Evolutionary conservation across 148 eudicot species (phyloP).

Genomic region (Vaccinium darrowii): DNA sequence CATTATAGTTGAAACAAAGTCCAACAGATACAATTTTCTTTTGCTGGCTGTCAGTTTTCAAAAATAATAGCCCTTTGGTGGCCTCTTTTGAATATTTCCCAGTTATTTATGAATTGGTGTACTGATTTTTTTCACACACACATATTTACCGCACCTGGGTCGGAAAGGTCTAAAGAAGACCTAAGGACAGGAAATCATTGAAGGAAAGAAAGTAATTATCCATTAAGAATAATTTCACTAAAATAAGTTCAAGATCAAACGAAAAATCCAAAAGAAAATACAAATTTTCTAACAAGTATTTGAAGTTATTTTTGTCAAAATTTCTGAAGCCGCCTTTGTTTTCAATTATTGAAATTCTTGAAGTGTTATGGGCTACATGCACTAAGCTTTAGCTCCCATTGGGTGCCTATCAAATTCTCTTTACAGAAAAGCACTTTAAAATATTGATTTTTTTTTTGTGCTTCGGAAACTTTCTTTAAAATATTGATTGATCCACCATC

Average conservation of each 20-base stretch:
- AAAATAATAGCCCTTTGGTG: too few species aligned
- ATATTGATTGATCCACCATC: neutral
- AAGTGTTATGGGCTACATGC: neutral
- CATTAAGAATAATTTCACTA: too few species aligned
- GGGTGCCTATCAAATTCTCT: neutral
- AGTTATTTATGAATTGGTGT: too few species aligned
- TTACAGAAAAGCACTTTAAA: neutral
- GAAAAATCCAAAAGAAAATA: neutral
- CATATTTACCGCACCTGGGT: too few species aligned
- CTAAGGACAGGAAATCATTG: too few species aligned
- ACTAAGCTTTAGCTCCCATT: conserved; percentile 4
- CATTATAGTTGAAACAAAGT: too few species aligned
- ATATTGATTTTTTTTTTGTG: neutral
- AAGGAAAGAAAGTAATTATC: too few species aligned
- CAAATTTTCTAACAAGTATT: neutral
- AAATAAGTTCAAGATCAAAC: neutral
- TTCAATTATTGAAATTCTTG: neutral
- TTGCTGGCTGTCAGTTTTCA: too few species aligned
- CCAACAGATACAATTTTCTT: too few species aligned
- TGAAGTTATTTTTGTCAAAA: neutral
- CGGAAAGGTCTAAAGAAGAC: too few species aligned
- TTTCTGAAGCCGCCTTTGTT: neutral
- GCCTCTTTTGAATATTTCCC: too few species aligned
- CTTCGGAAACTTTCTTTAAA: neutral
- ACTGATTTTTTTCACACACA: too few species aligned